Conservation (phyloP, 306 rosid species). For the Trifolium fragiferum region DNA sequence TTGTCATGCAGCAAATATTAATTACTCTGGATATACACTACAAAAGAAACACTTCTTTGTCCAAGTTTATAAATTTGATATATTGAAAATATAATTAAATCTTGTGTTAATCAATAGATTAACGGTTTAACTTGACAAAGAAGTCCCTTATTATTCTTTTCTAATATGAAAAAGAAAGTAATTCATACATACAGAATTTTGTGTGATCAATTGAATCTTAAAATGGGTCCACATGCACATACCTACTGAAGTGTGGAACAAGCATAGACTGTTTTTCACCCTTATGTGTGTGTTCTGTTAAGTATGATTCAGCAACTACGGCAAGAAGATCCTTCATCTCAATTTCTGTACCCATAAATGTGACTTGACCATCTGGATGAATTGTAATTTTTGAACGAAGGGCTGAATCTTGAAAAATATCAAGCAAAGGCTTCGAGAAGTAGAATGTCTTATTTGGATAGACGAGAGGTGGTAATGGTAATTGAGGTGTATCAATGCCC, state of each 20-base stretch:
- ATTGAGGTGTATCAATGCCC: constrained; percentile 49
- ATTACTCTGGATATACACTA: not conserved
- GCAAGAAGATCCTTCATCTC: constrained; percentile 85
- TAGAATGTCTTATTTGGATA: constrained; percentile 51
- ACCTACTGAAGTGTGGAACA: constrained; percentile 81
- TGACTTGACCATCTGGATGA: constrained; percentile 75
- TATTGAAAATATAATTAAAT: constrained; percentile 19
- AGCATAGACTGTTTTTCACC: constrained; percentile 60
- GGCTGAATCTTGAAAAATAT: constrained; percentile 66
- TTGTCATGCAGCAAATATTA: not conserved
- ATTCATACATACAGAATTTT: constrained; percentile 16
- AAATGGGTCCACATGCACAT: constrained; percentile 38
- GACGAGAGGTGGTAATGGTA: constrained; percentile 45
- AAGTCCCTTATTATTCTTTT: constrained; percentile 3
- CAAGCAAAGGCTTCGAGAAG: constrained; percentile 61
- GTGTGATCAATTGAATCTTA: constrained; percentile 12
- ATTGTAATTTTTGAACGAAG: constrained; percentile 61
- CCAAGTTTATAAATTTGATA: constrained; percentile 18
- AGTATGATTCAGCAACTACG: constrained; percentile 65
- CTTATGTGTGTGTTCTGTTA: constrained; percentile 45
- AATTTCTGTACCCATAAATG: constrained; percentile 60
- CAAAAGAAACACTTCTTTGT: constrained; percentile 24
- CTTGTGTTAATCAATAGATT: constrained; percentile 15
- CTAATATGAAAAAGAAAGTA: constrained; percentile 12
- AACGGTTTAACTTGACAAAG: constrained; percentile 16